Base-by-base conservation (phyloP, 257 asterid species). In the Handroanthus guayacan region DNA sequence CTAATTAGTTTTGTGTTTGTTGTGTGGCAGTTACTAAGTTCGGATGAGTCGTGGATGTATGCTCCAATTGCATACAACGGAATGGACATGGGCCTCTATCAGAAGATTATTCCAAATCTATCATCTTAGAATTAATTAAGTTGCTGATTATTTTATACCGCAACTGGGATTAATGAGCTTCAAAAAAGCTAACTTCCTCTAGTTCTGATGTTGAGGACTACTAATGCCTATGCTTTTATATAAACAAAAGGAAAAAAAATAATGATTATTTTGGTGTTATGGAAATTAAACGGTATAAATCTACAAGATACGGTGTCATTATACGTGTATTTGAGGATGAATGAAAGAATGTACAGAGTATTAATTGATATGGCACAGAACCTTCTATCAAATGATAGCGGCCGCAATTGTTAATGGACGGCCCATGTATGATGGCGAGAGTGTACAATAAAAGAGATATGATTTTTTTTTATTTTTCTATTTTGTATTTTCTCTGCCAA, bases 31-130 rank as follows among this genome's bases (percentile, higher is more conserved):
- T 80, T 94, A 77, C 81, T 94, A 74, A 90, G 98, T 80, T 90
- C 98, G 5, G 97, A 94, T 80, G 96, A 94, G 17, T 56, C 58
- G 78, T 94, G 98, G 98, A 94, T 94, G 98, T 94, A 89, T 87
- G 97, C 98, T 43, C 98, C 98, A 17, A 85, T 92, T 62, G 97
- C 94, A 66, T 87, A 92, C 85, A 90, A 90, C 63, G 98, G 97
- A 76, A 89, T 92, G 87, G 97, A 91, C 77, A 84, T 90, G 4
- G 97, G 92, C 2, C 71, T 84, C 51, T 89, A 80, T 55, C 86
- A 88, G 64, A 86, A 80, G 69, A 87, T 83, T 72, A 41, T 84
- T 62, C 84, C 92, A 64, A 82, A 83, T 54, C 60, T 80, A n/a
- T 16, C 34, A 14, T 14, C 65, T 43, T 10, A 67, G 5, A 44